A percentile compares a stretch with the other conserved stretches of the same genome.
phyloP scores from a whole-genome alignment of 257 asterid species.

The Thymus mandschuricus region DNA sequence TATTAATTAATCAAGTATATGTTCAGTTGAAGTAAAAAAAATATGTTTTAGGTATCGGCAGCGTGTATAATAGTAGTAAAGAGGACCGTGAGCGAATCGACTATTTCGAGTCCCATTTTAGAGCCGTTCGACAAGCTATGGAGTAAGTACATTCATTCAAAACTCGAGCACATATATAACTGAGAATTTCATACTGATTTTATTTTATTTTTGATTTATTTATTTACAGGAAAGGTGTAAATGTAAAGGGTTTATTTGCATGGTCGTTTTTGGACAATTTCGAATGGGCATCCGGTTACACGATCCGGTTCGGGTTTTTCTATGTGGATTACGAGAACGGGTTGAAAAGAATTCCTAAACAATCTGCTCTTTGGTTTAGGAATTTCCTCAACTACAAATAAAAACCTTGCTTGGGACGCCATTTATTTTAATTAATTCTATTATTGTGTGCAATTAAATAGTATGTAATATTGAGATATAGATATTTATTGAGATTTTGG shows the following conservation, averaged over 20 bases:
- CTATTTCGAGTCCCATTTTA: slow-evolving; percentile 37
- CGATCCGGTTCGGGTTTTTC: slow-evolving; percentile 35
- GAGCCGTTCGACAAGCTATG: slow-evolving; percentile 40
- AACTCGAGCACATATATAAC: no score
- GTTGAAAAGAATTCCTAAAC: slow-evolving; percentile 36
- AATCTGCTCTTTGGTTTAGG: slow-evolving; percentile 37
- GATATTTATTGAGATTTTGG: no score
- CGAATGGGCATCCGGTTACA: slow-evolving; percentile 47
- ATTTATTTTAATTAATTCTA: no score
- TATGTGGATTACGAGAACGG: slow-evolving; percentile 39
- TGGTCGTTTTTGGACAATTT: slow-evolving; percentile 52
- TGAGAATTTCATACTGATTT: neutral
- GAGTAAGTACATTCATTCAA: slow-evolving; percentile 26
- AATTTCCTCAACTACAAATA: slow-evolving; percentile 25
- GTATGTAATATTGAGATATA: no score
- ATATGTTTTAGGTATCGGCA: slow-evolving; percentile 23
- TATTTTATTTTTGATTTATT: neutral
- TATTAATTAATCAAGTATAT: no score
- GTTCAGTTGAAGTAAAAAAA: no score
- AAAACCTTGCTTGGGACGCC: no score
- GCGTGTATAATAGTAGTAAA: slow-evolving; percentile 1
- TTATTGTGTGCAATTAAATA: no score
- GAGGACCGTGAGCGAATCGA: slow-evolving; percentile 37
- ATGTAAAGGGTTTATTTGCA: slow-evolving; percentile 45
- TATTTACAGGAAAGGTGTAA: slow-evolving; percentile 39